phyloP scores from a whole-genome alignment of 805 yeast species.

The Monosporozyma yasuniensis region DNA sequence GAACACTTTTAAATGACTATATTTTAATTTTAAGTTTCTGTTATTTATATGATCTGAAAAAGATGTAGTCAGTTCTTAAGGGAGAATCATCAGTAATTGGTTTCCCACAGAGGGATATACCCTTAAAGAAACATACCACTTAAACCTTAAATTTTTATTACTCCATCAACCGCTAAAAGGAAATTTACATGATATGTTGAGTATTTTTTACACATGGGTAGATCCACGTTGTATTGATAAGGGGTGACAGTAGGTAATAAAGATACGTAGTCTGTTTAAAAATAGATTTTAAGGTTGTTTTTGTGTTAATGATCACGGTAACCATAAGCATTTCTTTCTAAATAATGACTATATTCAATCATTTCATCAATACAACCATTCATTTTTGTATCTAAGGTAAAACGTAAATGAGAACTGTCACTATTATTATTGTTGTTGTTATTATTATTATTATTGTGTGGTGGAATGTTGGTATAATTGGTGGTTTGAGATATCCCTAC shows the following conservation, averaged over 20 bases:
- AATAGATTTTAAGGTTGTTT: neutral
- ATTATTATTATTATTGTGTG: neutral
- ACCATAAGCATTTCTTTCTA: neutral
- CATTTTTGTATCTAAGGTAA: neutral
- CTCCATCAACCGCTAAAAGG: neutral
- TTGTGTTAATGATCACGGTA: neutral
- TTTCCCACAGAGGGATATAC: neutral
- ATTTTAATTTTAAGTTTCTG: no score
- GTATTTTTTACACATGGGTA: neutral
- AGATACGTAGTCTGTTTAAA: neutral
- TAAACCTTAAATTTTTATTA: neutral
- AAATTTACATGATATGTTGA: neutral
- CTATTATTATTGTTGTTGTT: neutral
- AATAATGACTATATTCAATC: neutral
- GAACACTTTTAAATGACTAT: no score
- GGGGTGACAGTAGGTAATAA: neutral
- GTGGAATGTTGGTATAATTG: neutral
- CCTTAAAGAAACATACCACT: neutral
- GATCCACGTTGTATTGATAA: neutral
- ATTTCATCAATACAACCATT: neutral
- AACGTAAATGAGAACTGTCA: neutral
- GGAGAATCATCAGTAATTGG: neutral
- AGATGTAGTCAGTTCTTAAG: neutral
- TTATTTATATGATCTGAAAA: neutral
- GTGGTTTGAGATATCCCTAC: neutral